Evolutionary conservation across 163 green algal species (phyloP), one percentile per base, ranked within the genome.

Genomic region (Prototheca cutis): DNA sequence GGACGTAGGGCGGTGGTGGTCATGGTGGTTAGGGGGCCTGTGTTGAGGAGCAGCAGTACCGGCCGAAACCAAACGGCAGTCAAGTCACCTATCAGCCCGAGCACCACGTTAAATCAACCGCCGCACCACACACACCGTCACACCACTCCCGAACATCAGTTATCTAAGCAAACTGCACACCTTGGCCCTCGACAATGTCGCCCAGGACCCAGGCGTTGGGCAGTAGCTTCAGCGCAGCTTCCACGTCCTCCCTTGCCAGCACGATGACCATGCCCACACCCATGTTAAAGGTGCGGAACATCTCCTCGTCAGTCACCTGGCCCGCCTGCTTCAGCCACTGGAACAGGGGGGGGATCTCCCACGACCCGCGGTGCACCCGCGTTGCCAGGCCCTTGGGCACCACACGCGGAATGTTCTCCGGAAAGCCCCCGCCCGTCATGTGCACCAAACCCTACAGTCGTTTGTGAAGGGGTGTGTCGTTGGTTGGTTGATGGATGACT

Each of bases 211-310:
- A 86, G 29, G 75, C 54, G 28, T 78, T 69, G 57, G 55, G 40
- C 13, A 61, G 70, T 2, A 78, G 32, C 18, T 63, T 52, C 59
- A 78, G 53, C 1, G 68, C 75, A 29, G 55, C 63, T 5, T 79
- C 79, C 13, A 83, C 84, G 27, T 89, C 53, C 5, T 51, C 55
- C 3, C 59, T 55, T 1, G 75, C 59, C 34, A 97, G 80, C 19
- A 98, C 80, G 36, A 90, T 60, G 6, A 97, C 71, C 76, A 98
- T 87, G 45, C 92, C 92, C 28, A 98, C 79, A 17, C 92, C 92
- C 84, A 95, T 92, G 82, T 98, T 98, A 84, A 98, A 98, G 5
- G 93, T 98, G 36, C 87, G 80, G 68, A 87, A 89, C 92, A 98
- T 98, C 76, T 98, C 93, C 3, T 73, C 61, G 15, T 87, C 76